Evolutionary conservation across 148 eudicot genomes (phyloP).

Genomic region (Persicaria maculosa): DNA sequence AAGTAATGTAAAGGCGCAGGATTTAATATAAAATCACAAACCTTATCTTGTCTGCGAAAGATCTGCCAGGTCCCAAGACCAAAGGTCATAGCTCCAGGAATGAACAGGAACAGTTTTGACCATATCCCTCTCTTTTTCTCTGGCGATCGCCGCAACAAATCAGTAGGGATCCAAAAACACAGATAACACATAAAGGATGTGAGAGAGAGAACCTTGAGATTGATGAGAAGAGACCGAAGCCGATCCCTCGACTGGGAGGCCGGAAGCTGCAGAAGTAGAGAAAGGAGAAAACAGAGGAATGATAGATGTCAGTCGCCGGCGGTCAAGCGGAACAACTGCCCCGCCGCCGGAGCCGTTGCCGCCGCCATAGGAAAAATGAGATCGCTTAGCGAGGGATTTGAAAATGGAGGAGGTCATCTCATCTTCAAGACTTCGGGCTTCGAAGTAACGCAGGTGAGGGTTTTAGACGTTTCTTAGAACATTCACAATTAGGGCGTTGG

Average conservation of each 20-base stretch:
- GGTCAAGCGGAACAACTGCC: neutral
- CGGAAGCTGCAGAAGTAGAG: constrained; percentile 25
- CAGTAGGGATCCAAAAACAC: neutral
- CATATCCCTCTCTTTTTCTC: constrained; percentile 44
- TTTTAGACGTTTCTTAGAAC: too few relatives aligned
- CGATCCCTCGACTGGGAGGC: constrained; percentile 26
- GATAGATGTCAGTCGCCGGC: constrained; percentile 8
- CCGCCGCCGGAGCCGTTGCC: neutral
- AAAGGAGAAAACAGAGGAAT: constrained; percentile 18
- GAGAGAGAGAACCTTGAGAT: constrained; percentile 34
- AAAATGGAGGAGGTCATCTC: constrained; percentile 28
- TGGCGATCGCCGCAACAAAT: constrained; percentile 18
- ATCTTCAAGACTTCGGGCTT: constrained; percentile 13
- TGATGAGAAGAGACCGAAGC: constrained; percentile 20
- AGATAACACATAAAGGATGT: neutral
- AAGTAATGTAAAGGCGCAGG: neutral
- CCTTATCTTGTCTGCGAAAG: constrained; percentile 89
- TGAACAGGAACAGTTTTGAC: constrained; percentile 77
- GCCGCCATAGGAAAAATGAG: neutral
- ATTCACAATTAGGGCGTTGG: too few relatives aligned
- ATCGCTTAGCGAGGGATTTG: constrained; percentile 18
- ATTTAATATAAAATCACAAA: constrained; percentile 9
- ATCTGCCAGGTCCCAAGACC: constrained; percentile 98
- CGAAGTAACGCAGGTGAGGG: too few relatives aligned
- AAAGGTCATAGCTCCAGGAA: constrained; percentile 86